Conservation (phyloP, 1,139 yeast species). For the Magnusiomyces sp. region DNA sequence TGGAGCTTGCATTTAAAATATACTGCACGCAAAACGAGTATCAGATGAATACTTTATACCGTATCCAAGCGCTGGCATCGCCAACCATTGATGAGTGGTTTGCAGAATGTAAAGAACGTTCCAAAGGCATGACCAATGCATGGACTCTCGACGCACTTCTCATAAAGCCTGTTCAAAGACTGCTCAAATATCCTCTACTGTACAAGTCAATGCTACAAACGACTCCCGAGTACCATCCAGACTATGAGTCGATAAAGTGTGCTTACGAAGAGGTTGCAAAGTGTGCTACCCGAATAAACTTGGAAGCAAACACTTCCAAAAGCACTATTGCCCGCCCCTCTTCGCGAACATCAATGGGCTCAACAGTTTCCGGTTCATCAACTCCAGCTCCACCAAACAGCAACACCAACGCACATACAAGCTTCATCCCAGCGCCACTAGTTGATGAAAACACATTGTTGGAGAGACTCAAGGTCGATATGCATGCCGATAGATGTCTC, state of each 20-base stretch:
- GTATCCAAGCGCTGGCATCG: conserved; percentile 22
- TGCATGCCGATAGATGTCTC: conserved; percentile 21
- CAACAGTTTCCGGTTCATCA: background rate
- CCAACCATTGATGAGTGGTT: conserved; percentile 30
- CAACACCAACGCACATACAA: too few relatives aligned
- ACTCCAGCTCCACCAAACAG: too few relatives aligned
- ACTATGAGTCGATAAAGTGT: conserved; percentile 23
- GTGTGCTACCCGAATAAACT: conserved; percentile 28
- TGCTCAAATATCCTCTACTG: conserved; percentile 36
- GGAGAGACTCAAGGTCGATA: conserved; percentile 16
- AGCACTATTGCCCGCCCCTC: background rate
- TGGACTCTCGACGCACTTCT: conserved; percentile 36
- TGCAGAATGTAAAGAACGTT: conserved; percentile 23
- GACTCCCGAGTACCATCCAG: conserved; percentile 28
- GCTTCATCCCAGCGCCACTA: background rate
- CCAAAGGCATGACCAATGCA: conserved; percentile 30
- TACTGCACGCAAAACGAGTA: conserved; percentile 28
- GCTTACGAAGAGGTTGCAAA: conserved; percentile 24
- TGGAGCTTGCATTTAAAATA: conserved; percentile 28
- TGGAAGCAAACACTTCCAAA: background rate
- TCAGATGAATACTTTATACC: conserved; percentile 28
- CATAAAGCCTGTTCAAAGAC: conserved; percentile 38
- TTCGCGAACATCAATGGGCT: background rate
- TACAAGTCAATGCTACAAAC: conserved; percentile 25
- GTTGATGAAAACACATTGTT: conserved; percentile 13